Base-by-base conservation (phyloP, 73 alveolate genomes). In the Urostyla sp. region DNA sequence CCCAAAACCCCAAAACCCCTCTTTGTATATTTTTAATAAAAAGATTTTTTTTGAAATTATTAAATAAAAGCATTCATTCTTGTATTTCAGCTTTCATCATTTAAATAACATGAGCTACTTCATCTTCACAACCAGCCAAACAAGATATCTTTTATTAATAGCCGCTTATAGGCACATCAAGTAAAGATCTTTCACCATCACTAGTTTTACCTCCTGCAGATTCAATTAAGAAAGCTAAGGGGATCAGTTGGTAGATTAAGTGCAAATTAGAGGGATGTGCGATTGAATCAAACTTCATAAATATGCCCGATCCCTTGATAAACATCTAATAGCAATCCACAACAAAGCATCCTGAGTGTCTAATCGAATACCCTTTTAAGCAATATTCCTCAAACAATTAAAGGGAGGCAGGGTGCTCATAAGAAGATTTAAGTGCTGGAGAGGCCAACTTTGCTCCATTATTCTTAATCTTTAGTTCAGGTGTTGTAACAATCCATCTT, bases 281-380 rank as follows among this genome's bases (percentile, higher is more conserved):
- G 24, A 31, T 83, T 53, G 81, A 91, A 40, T 58, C 94, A 87
- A 78, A 49, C 66, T 49, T 45, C 7, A 93, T 56, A 89, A 88
- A 94, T 23, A 92, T 91, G 0, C 98, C 97, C 55, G 53, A 69
- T 0, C 95, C 96, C 86, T 94, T 94, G 57, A 94, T 79, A 88
- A 94, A 94, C 50, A 89, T 85, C 88, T 94, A 87, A 82, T 87
- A 94, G 61, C 92, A 90, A 75, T 94, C 97, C 5, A 96, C 97
- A n/a, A 88, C 98, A 92, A 91, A 54, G 23, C 95, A 97, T 11
- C 97, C 98, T 10, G 98, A 75, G 75, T 95, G 93, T 75, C 98
- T 85, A 18, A 94, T 72, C 57, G 94, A 88, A 58, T 55, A 27
- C 21, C 76, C 93, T 92, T 85, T 94, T 72, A 75, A 72, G 77